Evolutionary conservation across 2,329 filamentous ascomycete species (phyloP), one percentile per base, ranked within the genome.

Genomic region (Fusarium domesticum): DNA sequence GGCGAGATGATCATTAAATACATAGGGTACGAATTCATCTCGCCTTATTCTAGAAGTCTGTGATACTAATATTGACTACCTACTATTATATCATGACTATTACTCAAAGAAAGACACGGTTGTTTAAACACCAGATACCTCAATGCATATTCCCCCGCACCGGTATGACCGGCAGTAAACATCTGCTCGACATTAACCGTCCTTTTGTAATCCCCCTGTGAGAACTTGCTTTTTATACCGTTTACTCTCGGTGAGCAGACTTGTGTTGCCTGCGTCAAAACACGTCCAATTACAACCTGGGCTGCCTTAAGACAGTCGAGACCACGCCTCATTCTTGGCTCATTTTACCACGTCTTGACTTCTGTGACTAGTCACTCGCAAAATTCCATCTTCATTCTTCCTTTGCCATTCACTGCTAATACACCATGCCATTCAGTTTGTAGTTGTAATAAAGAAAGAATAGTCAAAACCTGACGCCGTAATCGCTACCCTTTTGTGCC

Each of bases 31-130:
- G 23, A n/a, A 11, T 16, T 23, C 19, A n/a, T 16, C 20, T 20
- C 31, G 16, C 37, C 18, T 39, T 38, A 25, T 53, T 44, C 30
- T n/a, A n/a, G n/a, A n/a, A n/a, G n/a, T n/a, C n/a, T n/a, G n/a
- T n/a, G n/a, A n/a, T n/a, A n/a, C n/a, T n/a, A n/a, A n/a, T n/a
- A n/a, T n/a, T n/a, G n/a, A n/a, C n/a, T n/a, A n/a, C n/a, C n/a
- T n/a, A n/a, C n/a, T n/a, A n/a, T n/a, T n/a, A n/a, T n/a, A n/a
- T n/a, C n/a, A n/a, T n/a, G n/a, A n/a, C n/a, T n/a, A n/a, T n/a
- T n/a, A n/a, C n/a, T n/a, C n/a, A n/a, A n/a, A n/a, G 23, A 23
- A 41, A 18, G 25, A 28, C 25, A 42, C 41, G 47, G n/a, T n/a
- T n/a, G n/a, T n/a, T n/a, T n/a, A n/a, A n/a, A n/a, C n/a, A n/a